Evolutionary conservation across 2,329 filamentous ascomycete species (phyloP), one percentile per base, ranked within the genome.

Genomic region (Apiospora phragmitis): DNA sequence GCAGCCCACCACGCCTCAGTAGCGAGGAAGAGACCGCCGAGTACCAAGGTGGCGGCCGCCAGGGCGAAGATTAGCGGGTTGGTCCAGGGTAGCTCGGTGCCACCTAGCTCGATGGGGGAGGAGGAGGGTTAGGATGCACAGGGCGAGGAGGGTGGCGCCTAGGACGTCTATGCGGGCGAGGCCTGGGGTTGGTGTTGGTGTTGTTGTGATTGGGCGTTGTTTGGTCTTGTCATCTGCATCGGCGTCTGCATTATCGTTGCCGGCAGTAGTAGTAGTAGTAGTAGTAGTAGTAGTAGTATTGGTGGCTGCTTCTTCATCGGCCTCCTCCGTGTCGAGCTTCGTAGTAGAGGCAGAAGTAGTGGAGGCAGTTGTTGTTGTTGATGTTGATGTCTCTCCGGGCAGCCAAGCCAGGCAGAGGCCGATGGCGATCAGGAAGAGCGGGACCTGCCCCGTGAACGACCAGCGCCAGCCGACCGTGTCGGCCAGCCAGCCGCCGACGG

Each of bases 401-500:
- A 66, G 3, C 35, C 35, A 66, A 11, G 79, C 62, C 21, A 77
- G 71, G 51, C 80, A 81, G 6, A 82, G 79, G 8, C 82, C 18
- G 11, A 87, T 84, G 12, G 88, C 88, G 2, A 88, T 32, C 0
- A 85, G 68, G 24, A 88, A 84, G 24, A 89, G 79, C 0, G 89
- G 89, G 0, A 85, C 82, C 77, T 91, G 89, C 4, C 85, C 84
- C 0, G 87, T 75, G 74, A 91, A 91, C 0, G 88, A 88, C 90
- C 89, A 91, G 78, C 91, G 82, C 91, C 90, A 93, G 18, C 90
- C 90, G 12, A 92, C 83, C 0, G 85, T 85, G 73, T 92, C 89
- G 1, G 89, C 87, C 1, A 92, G 78, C 75, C 84, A 87, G 2
- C 90, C 91, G 1, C 91, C 91, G 0, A 91, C 70, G 3, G 87